phyloP scores from a whole-genome alignment of 129 eudicot species.

The Mikania micrantha region DNA sequence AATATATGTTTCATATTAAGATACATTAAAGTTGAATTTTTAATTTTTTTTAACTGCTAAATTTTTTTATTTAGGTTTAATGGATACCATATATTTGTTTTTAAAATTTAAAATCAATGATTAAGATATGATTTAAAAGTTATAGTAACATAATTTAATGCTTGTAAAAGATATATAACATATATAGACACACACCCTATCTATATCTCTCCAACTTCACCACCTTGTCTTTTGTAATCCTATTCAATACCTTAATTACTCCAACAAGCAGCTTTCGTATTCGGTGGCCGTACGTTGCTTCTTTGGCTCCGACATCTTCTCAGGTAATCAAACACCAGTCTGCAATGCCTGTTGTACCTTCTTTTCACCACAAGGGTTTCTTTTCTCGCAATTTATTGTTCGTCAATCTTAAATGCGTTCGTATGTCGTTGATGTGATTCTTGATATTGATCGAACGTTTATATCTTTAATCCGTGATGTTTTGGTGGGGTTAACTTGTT shows the following conservation, averaged over 20 bases:
- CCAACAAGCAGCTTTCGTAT: background rate
- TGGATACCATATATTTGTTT: no score
- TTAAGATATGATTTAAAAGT: no score
- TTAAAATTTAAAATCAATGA: no score
- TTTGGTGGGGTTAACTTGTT: slow-evolving; percentile 17
- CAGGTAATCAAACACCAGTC: slow-evolving; percentile 18
- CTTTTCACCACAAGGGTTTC: slow-evolving; percentile 8
- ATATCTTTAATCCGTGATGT: background rate
- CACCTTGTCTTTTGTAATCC: slow-evolving; percentile 13
- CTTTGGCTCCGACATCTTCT: slow-evolving; percentile 31
- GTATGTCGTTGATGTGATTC: slow-evolving; percentile 9
- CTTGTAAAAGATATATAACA: no score
- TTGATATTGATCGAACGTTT: slow-evolving; percentile 2
- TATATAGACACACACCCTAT: no score
- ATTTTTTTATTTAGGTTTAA: no score
- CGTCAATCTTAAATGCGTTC: slow-evolving; percentile 4
- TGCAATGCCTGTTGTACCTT: slow-evolving; percentile 1
- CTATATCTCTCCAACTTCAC: slow-evolving; percentile 27
- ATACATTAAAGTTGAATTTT: no score
- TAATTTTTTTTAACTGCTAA: no score
- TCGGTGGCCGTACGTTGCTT: slow-evolving; percentile 19
- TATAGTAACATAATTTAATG: no score
- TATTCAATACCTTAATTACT: background rate
- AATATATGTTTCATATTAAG: no score
- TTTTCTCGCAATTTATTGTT: slow-evolving; percentile 6